Conservation (phyloP, 495 filamentous ascomycete genomes). For the Neurospora sp. region DNA sequence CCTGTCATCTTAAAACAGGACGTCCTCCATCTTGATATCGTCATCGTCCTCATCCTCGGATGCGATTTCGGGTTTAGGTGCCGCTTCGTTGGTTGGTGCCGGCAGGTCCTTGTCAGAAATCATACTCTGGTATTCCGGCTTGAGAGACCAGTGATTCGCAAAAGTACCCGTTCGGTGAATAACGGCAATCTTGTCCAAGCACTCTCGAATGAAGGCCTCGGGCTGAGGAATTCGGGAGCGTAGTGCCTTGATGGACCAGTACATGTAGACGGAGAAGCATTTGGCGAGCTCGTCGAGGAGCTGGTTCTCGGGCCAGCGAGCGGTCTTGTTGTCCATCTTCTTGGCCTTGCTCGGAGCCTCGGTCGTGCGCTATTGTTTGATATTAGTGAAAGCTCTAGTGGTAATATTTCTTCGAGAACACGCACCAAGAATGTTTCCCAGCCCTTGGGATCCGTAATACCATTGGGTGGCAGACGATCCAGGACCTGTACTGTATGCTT, state of each 20-base stretch:
- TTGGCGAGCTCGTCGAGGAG: conserved; percentile 73
- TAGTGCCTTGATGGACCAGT: conserved; percentile 82
- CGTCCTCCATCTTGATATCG: conserved; percentile 68
- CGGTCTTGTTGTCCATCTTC: conserved; percentile 66
- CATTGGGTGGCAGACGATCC: conserved; percentile 28
- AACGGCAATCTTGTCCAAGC: conserved; percentile 69
- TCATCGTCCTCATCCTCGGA: conserved; percentile 57
- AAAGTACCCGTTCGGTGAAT: conserved; percentile 72
- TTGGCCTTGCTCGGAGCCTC: conserved; percentile 39
- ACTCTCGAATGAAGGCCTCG: conserved; percentile 82
- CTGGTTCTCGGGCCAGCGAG: conserved; percentile 77
- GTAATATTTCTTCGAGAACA: conserved; percentile 1
- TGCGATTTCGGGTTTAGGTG: conserved; percentile 29
- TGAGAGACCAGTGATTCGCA: conserved; percentile 74
- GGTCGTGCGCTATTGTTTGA: conserved; percentile 12
- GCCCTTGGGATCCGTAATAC: conserved; percentile 31
- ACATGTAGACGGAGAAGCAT: conserved; percentile 72
- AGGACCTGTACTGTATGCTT: conserved; percentile 43
- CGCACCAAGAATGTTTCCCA: conserved; percentile 52
- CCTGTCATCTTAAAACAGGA: conserved; percentile 24
- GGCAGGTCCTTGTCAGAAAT: conserved; percentile 38
- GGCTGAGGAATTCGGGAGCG: conserved; percentile 67
- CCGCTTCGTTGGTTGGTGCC: conserved; percentile 38
- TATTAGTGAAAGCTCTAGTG: background rate
- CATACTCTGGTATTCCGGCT: conserved; percentile 55